phyloP scores from a whole-genome alignment of 768 basidiomycete species.

The Tremella fuciformis region DNA sequence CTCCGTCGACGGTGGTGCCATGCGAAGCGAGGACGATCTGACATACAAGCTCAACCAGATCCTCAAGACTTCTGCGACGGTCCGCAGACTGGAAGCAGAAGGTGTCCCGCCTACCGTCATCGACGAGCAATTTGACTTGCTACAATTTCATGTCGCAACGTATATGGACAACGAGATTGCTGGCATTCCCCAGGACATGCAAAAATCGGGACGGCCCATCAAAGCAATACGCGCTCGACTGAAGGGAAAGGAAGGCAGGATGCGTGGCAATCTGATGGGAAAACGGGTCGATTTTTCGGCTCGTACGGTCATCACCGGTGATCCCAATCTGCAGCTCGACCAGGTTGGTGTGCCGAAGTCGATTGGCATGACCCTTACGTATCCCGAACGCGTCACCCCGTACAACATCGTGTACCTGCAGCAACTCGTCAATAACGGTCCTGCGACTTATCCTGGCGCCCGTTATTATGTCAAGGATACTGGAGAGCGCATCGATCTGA shows the following conservation, averaged over 20 bases:
- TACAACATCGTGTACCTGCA: slow-evolving; percentile 94
- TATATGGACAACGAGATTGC: slow-evolving; percentile 99
- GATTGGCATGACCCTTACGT: slow-evolving; percentile 97
- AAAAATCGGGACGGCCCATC: slow-evolving; percentile 94
- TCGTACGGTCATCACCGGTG: slow-evolving; percentile 97
- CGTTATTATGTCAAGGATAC: slow-evolving; percentile 96
- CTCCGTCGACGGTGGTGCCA: slow-evolving; percentile 90
- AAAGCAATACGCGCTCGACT: slow-evolving; percentile 97
- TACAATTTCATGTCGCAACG: slow-evolving; percentile 98
- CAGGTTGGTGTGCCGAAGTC: slow-evolving; percentile 93
- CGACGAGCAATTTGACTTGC: slow-evolving; percentile 89
- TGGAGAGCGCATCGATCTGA: slow-evolving; percentile 91
- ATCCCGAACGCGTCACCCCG: slow-evolving; percentile 94
- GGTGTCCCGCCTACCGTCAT: slow-evolving; percentile 95
- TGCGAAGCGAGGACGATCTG: slow-evolving; percentile 96
- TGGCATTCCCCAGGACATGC: slow-evolving; percentile 92
- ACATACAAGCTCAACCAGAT: slow-evolving; percentile 97
- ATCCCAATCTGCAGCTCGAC: slow-evolving; percentile 92
- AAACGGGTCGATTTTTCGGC: slow-evolving; percentile 99
- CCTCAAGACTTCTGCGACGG: slow-evolving; percentile 89
- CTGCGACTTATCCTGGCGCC: slow-evolving; percentile 90
- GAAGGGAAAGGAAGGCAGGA: slow-evolving; percentile 97
- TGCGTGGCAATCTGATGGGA: slow-evolving; percentile 98
- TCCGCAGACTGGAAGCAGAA: slow-evolving; percentile 88
- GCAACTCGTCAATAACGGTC: slow-evolving; percentile 90